Conservation (phyloP, 345 rosid species). For the Zanthoxylum bungeanum region DNA sequence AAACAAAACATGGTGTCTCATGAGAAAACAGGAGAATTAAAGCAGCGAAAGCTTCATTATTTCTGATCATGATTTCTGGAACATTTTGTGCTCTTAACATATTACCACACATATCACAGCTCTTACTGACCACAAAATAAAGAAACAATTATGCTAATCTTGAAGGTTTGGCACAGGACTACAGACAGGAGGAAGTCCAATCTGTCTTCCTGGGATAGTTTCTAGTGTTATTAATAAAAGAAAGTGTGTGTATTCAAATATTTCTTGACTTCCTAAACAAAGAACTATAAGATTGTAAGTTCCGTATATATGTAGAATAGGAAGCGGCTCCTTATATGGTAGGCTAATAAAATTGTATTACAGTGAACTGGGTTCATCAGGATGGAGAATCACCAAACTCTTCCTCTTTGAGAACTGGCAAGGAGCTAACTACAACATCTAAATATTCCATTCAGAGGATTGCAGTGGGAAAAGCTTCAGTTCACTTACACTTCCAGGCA, state of each 20-base stretch:
- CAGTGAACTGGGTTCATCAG: neutral
- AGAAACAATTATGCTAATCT: neutral
- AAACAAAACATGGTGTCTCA: neutral
- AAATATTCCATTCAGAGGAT: neutral
- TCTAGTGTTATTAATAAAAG: neutral
- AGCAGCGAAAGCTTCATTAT: too few species aligned
- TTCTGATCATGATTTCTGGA: neutral
- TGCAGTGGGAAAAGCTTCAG: neutral
- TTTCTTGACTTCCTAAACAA: neutral
- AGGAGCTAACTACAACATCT: neutral
- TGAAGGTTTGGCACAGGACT: neutral
- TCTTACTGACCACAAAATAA: neutral
- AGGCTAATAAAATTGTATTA: neutral
- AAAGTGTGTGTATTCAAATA: neutral
- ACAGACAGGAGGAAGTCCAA: neutral
- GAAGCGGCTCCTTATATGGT: neutral
- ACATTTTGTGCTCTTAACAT: neutral
- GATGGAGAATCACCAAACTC: neutral
- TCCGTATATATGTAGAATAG: neutral
- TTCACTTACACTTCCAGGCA: neutral
- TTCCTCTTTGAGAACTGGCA: neutral
- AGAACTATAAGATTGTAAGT: neutral
- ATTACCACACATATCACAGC: neutral
- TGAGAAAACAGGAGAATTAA: conserved; percentile 2
- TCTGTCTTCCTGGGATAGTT: neutral